Percentiles rank a stretch among this genome's conserved stretches.
Evolutionary conservation across 345 rosid genomes (phyloP).

Genomic region (Eucalyptus grandis): DNA sequence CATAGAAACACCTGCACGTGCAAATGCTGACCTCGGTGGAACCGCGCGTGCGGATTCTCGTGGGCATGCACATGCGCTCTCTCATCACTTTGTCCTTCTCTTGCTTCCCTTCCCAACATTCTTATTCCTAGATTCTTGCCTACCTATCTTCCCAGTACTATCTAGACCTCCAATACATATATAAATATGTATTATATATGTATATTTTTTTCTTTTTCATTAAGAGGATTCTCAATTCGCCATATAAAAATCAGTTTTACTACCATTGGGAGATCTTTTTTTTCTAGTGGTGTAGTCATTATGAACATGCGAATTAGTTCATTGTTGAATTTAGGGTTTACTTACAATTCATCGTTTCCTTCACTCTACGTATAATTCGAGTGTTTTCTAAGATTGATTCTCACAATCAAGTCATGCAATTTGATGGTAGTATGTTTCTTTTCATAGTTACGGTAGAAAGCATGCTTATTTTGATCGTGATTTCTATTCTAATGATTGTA

Average conservation of each 20-base stretch:
- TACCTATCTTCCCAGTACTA: not conserved
- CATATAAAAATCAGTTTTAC: not conserved
- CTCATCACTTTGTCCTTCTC: not conserved
- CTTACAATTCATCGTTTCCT: not conserved
- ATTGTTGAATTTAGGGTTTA: not conserved
- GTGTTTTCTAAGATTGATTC: not conserved
- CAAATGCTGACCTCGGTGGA: not conserved
- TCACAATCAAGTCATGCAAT: not conserved
- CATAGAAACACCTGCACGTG: not conserved
- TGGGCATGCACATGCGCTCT: not conserved
- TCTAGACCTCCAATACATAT: not conserved
- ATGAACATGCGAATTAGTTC: not conserved
- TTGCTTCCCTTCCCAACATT: not conserved
- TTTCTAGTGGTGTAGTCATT: too few relatives aligned
- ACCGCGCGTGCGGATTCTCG: not conserved
- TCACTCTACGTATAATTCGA: accelerated
- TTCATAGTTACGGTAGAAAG: not conserved
- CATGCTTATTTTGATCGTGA: not conserved
- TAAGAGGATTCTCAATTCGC: not conserved
- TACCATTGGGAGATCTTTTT: not conserved
- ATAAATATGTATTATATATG: not conserved
- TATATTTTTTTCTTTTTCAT: not conserved
- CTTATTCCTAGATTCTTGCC: not conserved
- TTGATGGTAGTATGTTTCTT: not conserved
- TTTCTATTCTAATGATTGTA: not conserved